Conservation (phyloP, 2,329 filamentous ascomycete genomes). For the Ophiostoma pallidulum region DNA sequence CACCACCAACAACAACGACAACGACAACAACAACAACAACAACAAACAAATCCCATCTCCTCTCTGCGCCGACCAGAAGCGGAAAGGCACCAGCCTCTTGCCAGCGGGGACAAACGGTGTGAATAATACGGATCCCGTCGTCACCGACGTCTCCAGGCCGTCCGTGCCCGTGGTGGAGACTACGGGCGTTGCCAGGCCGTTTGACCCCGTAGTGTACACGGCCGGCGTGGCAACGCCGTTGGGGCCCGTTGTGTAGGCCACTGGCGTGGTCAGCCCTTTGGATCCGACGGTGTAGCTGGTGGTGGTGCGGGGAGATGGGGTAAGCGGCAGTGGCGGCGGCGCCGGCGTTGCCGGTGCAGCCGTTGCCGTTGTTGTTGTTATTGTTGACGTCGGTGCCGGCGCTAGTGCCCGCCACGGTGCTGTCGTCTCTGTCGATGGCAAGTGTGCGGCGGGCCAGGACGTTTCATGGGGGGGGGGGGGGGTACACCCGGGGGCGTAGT, state of each 20-base stretch:
- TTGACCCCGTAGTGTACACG: slow-evolving; percentile 6
- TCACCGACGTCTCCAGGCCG: slow-evolving; percentile 8
- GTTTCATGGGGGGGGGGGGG: background rate
- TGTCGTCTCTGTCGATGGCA: too few species aligned
- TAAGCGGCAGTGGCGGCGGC: background rate
- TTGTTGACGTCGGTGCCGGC: too few species aligned
- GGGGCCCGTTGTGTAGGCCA: slow-evolving; percentile 5
- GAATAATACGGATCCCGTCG: background rate
- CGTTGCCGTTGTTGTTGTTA: too few species aligned
- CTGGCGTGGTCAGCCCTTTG: slow-evolving; percentile 4
- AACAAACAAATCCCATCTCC: too few species aligned
- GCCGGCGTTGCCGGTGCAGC: too few species aligned
- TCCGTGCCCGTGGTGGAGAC: slow-evolving; percentile 7
- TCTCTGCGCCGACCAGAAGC: slow-evolving; percentile 2
- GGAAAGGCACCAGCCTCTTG: slow-evolving; percentile 1
- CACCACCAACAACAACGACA: too few species aligned
- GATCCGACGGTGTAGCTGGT: slow-evolving; percentile 4
- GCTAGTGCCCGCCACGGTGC: too few species aligned
- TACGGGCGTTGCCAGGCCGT: slow-evolving; percentile 9
- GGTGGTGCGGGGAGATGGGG: background rate
- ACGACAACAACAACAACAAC: too few species aligned
- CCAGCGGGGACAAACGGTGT: slow-evolving; percentile 3
- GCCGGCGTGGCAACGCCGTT: slow-evolving; percentile 9
- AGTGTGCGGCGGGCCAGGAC: background rate
- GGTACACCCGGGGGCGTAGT: slow-evolving; percentile 3